phyloP scores from a whole-genome alignment of 2,329 filamentous ascomycete species.

The Acarospora socialis region DNA sequence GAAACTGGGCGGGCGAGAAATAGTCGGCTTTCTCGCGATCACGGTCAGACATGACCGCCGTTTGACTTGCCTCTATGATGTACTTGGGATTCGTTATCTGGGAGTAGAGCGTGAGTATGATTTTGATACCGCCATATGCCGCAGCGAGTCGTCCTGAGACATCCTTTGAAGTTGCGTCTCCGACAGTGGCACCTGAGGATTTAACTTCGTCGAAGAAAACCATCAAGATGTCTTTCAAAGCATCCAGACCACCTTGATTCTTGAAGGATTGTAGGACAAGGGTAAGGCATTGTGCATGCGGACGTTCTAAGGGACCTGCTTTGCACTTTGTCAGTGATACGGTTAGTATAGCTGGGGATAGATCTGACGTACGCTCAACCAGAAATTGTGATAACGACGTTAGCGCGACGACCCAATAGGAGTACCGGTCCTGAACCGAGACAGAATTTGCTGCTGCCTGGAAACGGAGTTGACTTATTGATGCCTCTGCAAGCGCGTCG shows the following conservation, averaged over 20 bases:
- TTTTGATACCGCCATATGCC: constrained; percentile 53
- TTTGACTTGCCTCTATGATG: constrained; percentile 61
- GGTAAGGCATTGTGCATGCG: constrained; percentile 42
- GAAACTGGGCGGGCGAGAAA: constrained; percentile 58
- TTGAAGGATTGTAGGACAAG: constrained; percentile 80
- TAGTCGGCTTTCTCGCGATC: constrained; percentile 44
- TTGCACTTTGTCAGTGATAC: constrained; percentile 8
- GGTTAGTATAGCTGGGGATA: constrained; percentile 1
- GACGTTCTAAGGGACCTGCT: constrained; percentile 32
- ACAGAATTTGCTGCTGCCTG: constrained; percentile 31
- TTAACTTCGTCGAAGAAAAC: constrained; percentile 50
- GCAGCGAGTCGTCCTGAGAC: constrained; percentile 31
- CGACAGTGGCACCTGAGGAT: constrained; percentile 28
- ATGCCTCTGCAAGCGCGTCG: constrained; percentile 55
- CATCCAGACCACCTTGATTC: constrained; percentile 58
- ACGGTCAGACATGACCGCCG: constrained; percentile 38
- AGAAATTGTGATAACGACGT: constrained; percentile 65
- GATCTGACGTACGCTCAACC: constrained; percentile 45
- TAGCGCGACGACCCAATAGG: constrained; percentile 71
- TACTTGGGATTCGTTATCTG: constrained; percentile 64
- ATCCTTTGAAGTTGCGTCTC: constrained; percentile 27
- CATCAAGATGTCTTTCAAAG: constrained; percentile 57
- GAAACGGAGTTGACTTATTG: constrained; percentile 52
- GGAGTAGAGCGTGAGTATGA: constrained; percentile 70
- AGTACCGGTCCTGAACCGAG: constrained; percentile 49